These are phyloP conservation scores for Alternaria triticina DNA, from an alignment of 2,329 filamentous ascomycete species.

Conservation along the genomic window DNA sequence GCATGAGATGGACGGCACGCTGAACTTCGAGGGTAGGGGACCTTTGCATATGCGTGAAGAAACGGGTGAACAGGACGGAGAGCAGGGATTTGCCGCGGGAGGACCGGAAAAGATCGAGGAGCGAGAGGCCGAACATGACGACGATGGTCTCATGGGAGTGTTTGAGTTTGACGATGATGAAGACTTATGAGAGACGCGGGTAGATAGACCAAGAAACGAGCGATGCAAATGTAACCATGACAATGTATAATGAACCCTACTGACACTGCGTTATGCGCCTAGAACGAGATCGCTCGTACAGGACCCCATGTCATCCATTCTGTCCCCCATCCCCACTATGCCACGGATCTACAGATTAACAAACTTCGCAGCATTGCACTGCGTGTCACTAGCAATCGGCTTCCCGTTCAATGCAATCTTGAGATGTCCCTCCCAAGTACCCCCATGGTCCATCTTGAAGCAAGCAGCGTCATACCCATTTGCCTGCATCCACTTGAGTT, in stretches of 20 bases:
- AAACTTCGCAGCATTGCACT: background rate
- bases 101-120: background rate
- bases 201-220: background rate
- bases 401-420: background rate
- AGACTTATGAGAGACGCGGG: background rate
- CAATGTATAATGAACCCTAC: background rate
- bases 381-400: background rate
- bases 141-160: background rate
- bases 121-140: background rate
- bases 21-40: background rate
- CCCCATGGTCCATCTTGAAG: background rate
- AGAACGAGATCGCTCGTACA: background rate
- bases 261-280: background rate
- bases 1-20: background rate
- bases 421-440: background rate
- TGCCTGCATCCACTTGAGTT: background rate
- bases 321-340: background rate
- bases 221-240: background rate
- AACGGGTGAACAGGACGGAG: background rate
- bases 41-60: background rate
- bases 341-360: background rate
- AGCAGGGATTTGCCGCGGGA: background rate
- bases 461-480: background rate
- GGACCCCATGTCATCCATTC: background rate
- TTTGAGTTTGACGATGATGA: slow-evolving; percentile 2